phyloP scores from a whole-genome alignment of 345 rosid species.

The Rhizophora mangle region DNA sequence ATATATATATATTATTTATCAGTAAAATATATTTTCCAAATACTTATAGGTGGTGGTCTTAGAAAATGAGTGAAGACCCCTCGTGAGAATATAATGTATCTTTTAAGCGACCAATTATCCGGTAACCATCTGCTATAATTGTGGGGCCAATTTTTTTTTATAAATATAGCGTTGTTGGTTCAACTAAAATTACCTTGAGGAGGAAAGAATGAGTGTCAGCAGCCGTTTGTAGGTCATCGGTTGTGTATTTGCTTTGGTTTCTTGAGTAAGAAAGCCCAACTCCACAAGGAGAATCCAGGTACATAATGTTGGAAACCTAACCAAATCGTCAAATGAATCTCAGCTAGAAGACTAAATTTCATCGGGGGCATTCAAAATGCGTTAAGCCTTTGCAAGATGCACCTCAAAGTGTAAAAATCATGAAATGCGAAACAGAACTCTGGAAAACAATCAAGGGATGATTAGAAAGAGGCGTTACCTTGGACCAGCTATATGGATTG shows the following conservation, averaged over 20 bases:
- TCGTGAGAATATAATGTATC: too few species aligned
- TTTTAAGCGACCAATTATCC: too few species aligned
- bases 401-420: background rate
- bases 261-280: constrained; percentile 50
- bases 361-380: too few species aligned
- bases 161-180: background rate
- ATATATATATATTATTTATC: too few species aligned
- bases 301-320: constrained; percentile 55
- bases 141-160: too few species aligned
- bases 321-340: background rate
- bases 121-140: too few species aligned
- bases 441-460: background rate
- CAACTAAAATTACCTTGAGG: constrained; percentile 38
- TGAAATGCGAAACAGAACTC: background rate
- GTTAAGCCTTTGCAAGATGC: too few species aligned
- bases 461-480: constrained; percentile 20
- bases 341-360: background rate
- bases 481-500: constrained; percentile 54
- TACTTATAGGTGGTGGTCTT: too few species aligned
- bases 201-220: constrained; percentile 46
- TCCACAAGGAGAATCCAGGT: constrained; percentile 60
- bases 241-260: constrained; percentile 31
- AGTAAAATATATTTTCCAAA: too few species aligned
- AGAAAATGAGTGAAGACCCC: too few species aligned
- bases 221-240: constrained; percentile 46